Conservation (phyloP, 495 filamentous ascomycete species). For the Podospora comata region DNA sequence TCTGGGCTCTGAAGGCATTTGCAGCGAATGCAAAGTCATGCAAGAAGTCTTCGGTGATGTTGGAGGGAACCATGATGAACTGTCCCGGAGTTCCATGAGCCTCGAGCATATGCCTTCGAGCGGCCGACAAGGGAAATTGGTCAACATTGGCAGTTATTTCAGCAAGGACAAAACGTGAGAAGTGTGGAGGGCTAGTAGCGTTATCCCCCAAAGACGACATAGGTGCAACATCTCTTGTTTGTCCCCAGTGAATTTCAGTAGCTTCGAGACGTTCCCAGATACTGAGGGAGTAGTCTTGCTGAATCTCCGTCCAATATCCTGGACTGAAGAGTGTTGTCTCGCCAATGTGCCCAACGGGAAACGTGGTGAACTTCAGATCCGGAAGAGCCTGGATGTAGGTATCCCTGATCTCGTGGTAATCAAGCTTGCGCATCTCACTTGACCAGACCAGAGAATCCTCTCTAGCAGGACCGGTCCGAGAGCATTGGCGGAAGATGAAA, state of each 20-base stretch:
- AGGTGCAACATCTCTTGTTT: not conserved
- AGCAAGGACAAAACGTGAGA: slow-evolving; percentile 2
- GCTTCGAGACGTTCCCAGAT: not conserved
- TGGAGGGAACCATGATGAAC: slow-evolving; percentile 14
- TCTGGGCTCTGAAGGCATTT: not conserved
- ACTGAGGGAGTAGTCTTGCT: not conserved
- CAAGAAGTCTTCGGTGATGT: slow-evolving; percentile 17
- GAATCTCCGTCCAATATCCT: not conserved
- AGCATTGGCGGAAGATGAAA: slow-evolving; percentile 66
- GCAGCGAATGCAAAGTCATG: slow-evolving; percentile 15
- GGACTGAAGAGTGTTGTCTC: not conserved
- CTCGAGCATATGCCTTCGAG: slow-evolving; percentile 5
- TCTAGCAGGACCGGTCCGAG: slow-evolving; percentile 40
- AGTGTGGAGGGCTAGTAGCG: not conserved
- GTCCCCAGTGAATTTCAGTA: not conserved
- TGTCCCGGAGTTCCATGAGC: not conserved
- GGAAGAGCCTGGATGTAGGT: slow-evolving; percentile 40
- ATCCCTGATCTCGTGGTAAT: slow-evolving; percentile 54
- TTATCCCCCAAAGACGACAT: not conserved
- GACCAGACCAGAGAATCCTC: slow-evolving; percentile 67
- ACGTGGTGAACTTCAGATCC: not conserved
- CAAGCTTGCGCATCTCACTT: slow-evolving; percentile 46
- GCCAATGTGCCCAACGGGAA: not conserved
- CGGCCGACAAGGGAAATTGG: slow-evolving; percentile 7
- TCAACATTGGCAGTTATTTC: slow-evolving; percentile 1